Percentiles rank a stretch among this genome's conserved stretches.
These are phyloP conservation scores for Coemansia sp. DNA, from an alignment of 192 early-diverging fungal genomes.

Conservation along the genomic window DNA sequence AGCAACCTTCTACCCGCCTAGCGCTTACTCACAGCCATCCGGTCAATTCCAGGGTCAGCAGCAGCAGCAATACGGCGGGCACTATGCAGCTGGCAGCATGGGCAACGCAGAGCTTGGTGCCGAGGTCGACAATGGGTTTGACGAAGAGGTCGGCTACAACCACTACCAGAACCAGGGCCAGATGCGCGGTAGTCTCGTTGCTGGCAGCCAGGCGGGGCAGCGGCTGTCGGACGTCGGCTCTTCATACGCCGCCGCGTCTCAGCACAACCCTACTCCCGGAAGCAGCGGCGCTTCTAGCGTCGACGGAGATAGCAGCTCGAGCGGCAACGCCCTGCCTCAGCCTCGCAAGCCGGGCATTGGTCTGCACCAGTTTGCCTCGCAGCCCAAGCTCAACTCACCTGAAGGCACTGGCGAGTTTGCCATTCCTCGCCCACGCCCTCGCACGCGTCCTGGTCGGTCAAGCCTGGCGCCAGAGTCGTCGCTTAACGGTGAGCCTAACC, in stretches of 20 bases:
- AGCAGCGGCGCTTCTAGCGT: constrained; percentile 41
- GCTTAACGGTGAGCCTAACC: constrained; percentile 35
- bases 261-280: constrained; percentile 18
- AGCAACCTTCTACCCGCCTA: constrained; percentile 4
- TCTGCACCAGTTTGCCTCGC: constrained; percentile 48
- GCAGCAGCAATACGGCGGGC: background rate
- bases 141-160: constrained; percentile 36
- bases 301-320: constrained; percentile 20
- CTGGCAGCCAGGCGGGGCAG: constrained; percentile 10
- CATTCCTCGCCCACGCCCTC: constrained; percentile 34
- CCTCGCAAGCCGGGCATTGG: constrained; percentile 22
- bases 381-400: constrained; percentile 31
- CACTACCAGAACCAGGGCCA: constrained; percentile 43
- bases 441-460: constrained; percentile 41
- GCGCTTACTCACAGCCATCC: constrained; percentile 45
- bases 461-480: constrained; percentile 18
- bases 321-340: constrained; percentile 29
- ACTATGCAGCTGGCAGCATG: background rate
- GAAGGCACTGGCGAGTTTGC: constrained; percentile 27
- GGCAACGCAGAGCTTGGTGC: constrained; percentile 37
- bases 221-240: constrained; percentile 17
- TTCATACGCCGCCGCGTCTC: constrained; percentile 11
- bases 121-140: constrained; percentile 48
- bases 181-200: background rate
- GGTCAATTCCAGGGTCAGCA: constrained; percentile 4